Evolutionary conservation across 2,329 filamentous ascomycete genomes (phyloP).

Genomic region (Acephala macrosclerotiorum): DNA sequence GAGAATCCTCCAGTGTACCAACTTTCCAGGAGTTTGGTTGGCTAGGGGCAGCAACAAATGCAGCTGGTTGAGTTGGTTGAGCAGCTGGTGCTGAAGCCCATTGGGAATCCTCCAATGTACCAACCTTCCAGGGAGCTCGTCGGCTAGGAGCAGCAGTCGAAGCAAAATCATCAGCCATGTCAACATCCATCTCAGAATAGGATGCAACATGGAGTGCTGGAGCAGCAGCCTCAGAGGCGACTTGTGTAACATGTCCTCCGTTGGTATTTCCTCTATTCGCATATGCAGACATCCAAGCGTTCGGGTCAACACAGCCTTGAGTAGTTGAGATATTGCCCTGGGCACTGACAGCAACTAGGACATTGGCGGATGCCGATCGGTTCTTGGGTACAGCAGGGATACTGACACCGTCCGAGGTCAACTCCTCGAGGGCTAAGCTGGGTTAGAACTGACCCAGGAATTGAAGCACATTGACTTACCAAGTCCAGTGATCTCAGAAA

Average conservation of each 20-base stretch:
- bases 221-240: neutral
- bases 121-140: neutral
- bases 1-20: neutral
- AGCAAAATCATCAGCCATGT: constrained; percentile 1
- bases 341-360: neutral
- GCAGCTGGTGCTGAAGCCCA: neutral
- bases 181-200: constrained; percentile 5
- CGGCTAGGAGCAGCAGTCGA: neutral
- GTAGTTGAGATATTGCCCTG: neutral
- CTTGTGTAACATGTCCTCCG: neutral
- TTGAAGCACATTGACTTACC: constrained; percentile 13
- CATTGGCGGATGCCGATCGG: neutral
- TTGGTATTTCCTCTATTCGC: neutral
- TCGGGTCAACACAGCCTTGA: constrained; percentile 2
- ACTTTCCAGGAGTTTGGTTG: neutral
- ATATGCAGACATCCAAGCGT: neutral
- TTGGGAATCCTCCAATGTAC: neutral
- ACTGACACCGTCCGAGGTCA: constrained; percentile 16
- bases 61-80: neutral
- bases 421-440: neutral
- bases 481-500: constrained; percentile 8
- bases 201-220: neutral
- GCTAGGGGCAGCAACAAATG: neutral
- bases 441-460: neutral
- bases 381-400: constrained; percentile 11